Conservation (phyloP, 805 yeast species). For the Kluyveromyces siamensis region DNA sequence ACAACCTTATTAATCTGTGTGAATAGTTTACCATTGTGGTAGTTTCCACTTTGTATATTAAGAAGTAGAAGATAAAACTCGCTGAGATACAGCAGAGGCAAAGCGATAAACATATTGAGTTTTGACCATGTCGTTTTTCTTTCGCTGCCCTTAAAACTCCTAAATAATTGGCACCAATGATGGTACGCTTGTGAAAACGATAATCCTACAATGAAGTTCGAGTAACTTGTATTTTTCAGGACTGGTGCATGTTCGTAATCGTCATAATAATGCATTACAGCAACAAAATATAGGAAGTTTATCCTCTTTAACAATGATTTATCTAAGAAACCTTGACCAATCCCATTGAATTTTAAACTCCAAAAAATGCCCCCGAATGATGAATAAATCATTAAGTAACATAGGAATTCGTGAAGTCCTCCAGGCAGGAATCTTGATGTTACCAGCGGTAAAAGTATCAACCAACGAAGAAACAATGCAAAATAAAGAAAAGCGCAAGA, state of each 20-base stretch:
- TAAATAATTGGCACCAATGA: conserved; percentile 24
- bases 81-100: conserved; percentile 23
- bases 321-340: conserved; percentile 9
- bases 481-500: conserved; percentile 16
- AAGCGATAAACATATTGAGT: conserved; percentile 11
- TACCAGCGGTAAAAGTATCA: conserved; percentile 51
- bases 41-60: conserved; percentile 19
- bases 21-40: conserved; percentile 17
- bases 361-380: conserved; percentile 18
- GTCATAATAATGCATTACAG: conserved; percentile 22
- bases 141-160: conserved; percentile 4
- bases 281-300: conserved; percentile 22
- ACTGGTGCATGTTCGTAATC: conserved; percentile 27
- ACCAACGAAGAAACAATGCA: conserved; percentile 34
- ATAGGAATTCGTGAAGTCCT: conserved; percentile 60
- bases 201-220: conserved; percentile 20
- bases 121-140: conserved; percentile 12
- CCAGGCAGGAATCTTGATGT: conserved; percentile 58
- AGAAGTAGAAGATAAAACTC: conserved; percentile 24
- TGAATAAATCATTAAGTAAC: conserved; percentile 15
- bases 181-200: conserved; percentile 19
- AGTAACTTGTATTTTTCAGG: conserved; percentile 23
- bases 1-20: conserved; percentile 19
- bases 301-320: conserved; percentile 18
- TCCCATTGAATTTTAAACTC: conserved; percentile 18